phyloP scores from a whole-genome alignment of 2,329 filamentous ascomycete genomes.

The Fusarium penzigii region DNA sequence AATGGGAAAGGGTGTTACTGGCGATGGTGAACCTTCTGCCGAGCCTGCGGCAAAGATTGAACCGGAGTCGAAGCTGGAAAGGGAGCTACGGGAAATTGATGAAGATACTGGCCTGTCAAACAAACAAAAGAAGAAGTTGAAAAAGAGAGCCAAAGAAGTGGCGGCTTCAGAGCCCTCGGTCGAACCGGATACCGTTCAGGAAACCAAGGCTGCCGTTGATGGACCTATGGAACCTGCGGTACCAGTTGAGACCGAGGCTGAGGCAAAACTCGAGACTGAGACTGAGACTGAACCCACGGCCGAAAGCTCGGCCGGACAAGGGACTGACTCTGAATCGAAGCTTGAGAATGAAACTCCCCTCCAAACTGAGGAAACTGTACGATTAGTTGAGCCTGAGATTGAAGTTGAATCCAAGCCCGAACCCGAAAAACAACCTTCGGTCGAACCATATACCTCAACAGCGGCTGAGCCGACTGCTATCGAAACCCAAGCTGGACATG shows the following conservation, averaged over 20 bases:
- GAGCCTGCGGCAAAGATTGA: slow-evolving; percentile 20
- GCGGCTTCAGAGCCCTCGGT: slow-evolving; percentile 18
- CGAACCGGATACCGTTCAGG: slow-evolving; percentile 18
- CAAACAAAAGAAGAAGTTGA: slow-evolving; percentile 28
- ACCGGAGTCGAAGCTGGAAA: slow-evolving; percentile 19
- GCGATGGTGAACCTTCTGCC: slow-evolving; percentile 16
- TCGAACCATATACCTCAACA: slow-evolving; percentile 14
- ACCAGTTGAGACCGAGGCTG: slow-evolving; percentile 22
- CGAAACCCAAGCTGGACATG: slow-evolving; percentile 16
- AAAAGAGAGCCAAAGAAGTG: slow-evolving; percentile 24
- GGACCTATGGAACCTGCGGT: slow-evolving; percentile 15
- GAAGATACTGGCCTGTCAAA: slow-evolving; percentile 29
- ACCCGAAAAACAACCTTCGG: slow-evolving; percentile 25
- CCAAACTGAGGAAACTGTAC: slow-evolving; percentile 26
- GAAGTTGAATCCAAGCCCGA: slow-evolving; percentile 31
- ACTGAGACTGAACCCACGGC: slow-evolving; percentile 9
- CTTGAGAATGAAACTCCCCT: slow-evolving; percentile 23
- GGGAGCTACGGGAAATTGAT: slow-evolving; percentile 20
- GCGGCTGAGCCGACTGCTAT: slow-evolving; percentile 14
- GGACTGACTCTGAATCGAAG: slow-evolving; percentile 16
- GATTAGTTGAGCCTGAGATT: slow-evolving; percentile 30
- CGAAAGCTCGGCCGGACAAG: slow-evolving; percentile 11
- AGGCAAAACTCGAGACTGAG: slow-evolving; percentile 12
- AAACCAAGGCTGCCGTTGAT: slow-evolving; percentile 13
- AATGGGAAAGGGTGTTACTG: slow-evolving; percentile 18